These are phyloP conservation scores for Gossypium schwendimanii DNA, from an alignment of 441 rosid genomes.

Conservation along the genomic window DNA sequence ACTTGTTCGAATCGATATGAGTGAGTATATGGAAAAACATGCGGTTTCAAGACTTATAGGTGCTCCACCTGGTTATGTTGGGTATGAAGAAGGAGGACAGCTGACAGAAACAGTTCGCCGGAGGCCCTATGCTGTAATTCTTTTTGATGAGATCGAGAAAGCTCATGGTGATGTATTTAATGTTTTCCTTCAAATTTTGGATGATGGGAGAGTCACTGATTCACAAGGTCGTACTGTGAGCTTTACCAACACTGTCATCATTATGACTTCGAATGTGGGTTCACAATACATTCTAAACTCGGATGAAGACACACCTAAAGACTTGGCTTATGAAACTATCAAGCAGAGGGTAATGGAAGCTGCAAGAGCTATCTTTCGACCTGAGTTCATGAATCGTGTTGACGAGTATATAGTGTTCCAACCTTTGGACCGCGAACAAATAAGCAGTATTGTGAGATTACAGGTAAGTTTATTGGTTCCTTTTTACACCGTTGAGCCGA, in stretches of 20 bases:
- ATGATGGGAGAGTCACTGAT: conserved; percentile 95
- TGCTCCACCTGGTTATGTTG: conserved; percentile 97
- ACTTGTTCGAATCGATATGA: conserved; percentile 89
- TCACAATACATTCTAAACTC: conserved; percentile 73
- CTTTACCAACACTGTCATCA: conserved; percentile 83
- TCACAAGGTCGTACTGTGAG: conserved; percentile 91
- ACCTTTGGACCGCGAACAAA: conserved; percentile 77
- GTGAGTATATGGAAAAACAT: conserved; percentile 98
- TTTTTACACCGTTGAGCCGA: neutral
- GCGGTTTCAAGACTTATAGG: conserved; percentile 89
- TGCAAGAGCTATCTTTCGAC: conserved; percentile 86
- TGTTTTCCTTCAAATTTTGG: conserved; percentile 89
- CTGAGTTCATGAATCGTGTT: conserved; percentile 94
- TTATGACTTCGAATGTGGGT: conserved; percentile 97
- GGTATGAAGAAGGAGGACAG: conserved; percentile 97
- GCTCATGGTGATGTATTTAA: conserved; percentile 90
- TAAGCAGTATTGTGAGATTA: conserved; percentile 66
- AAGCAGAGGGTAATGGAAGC: conserved; percentile 86
- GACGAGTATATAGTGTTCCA: conserved; percentile 98
- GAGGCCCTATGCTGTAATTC: conserved; percentile 87
- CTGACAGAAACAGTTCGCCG: conserved; percentile 86
- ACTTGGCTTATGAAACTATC: conserved; percentile 65
- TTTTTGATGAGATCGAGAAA: conserved; percentile 96
- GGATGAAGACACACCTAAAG: conserved; percentile 52
- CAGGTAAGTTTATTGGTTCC: conserved; percentile 46